These are phyloP conservation scores for Leucaena leucocephala DNA, from an alignment of 306 rosid genomes.

Conservation along the genomic window DNA sequence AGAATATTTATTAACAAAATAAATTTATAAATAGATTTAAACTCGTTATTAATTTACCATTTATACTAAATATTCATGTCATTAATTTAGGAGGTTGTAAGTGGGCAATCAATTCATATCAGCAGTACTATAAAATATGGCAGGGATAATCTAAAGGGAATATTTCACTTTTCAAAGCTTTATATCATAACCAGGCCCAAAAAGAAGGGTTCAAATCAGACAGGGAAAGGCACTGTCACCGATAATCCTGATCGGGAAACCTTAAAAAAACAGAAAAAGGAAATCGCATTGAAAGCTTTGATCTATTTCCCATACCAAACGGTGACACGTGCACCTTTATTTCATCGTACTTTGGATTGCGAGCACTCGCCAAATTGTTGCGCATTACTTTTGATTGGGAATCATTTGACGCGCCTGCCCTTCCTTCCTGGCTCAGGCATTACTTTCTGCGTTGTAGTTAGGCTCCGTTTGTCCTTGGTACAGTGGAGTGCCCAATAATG, in stretches of 20 bases:
- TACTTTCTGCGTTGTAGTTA: not conserved
- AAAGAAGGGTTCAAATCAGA: not conserved
- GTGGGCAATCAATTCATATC: no score
- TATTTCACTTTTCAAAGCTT: not conserved
- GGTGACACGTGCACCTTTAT: constrained; percentile 43
- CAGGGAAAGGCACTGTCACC: constrained; percentile 21
- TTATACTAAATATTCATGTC: no score
- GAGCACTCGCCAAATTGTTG: constrained; percentile 16
- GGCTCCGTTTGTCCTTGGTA: no score
- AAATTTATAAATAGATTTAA: no score
- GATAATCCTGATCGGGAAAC: constrained; percentile 61
- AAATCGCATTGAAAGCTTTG: not conserved
- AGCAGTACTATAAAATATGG: no score
- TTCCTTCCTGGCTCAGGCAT: not conserved
- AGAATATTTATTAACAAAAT: no score
- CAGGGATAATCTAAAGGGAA: not conserved
- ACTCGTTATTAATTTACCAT: no score
- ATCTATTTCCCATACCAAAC: constrained; percentile 6
- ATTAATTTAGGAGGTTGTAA: not conserved
- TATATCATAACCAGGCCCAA: not conserved
- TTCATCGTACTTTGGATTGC: constrained; percentile 40
- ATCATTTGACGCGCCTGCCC: constrained; percentile 38
- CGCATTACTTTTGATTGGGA: not conserved
- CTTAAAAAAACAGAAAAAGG: constrained; percentile 46
- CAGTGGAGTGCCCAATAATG: no score